Percentiles rank a stretch among this genome's conserved stretches.
phyloP scores from a whole-genome alignment of 148 eudicot species.

The Rhododendron griersonianum region DNA sequence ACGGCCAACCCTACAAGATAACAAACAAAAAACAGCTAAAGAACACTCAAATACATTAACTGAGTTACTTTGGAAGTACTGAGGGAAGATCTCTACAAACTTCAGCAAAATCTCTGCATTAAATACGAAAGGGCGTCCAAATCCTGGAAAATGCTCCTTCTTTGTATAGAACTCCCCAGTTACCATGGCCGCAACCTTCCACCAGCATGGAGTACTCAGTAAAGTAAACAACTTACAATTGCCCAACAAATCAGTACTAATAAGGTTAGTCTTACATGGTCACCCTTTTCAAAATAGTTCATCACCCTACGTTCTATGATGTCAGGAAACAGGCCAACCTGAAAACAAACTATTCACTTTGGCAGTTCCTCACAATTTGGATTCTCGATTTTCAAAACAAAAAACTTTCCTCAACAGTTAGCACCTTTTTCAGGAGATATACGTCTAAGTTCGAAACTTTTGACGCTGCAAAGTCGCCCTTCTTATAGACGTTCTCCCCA shows the following conservation, averaged over 20 bases:
- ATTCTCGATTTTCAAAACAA: not conserved
- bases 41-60: not conserved
- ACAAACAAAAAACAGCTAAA: not conserved
- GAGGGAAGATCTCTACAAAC: constrained; percentile 33
- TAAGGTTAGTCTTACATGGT: constrained; percentile 50
- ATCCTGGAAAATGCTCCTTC: constrained; percentile 94
- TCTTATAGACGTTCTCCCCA: constrained; percentile 58
- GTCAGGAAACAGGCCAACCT: constrained; percentile 98
- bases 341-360: constrained; percentile 15
- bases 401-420: not conserved
- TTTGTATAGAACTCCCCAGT: constrained; percentile 93
- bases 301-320: constrained; percentile 73
- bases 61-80: not conserved
- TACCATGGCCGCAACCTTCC: constrained; percentile 88
- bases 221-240: not conserved
- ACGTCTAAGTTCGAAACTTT: constrained; percentile 54
- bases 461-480: constrained; percentile 65
- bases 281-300: constrained; percentile 70
- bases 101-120: constrained; percentile 71
- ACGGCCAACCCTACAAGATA: constrained; percentile 71
- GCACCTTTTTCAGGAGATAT: constrained; percentile 85
- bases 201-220: constrained; percentile 23
- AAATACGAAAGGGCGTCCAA: constrained; percentile 91
- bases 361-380: constrained; percentile 9
- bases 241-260: constrained; percentile 1